phyloP scores from a whole-genome alignment of 1,139 yeast species.

The Yamadazyma spencermartinsiae region DNA sequence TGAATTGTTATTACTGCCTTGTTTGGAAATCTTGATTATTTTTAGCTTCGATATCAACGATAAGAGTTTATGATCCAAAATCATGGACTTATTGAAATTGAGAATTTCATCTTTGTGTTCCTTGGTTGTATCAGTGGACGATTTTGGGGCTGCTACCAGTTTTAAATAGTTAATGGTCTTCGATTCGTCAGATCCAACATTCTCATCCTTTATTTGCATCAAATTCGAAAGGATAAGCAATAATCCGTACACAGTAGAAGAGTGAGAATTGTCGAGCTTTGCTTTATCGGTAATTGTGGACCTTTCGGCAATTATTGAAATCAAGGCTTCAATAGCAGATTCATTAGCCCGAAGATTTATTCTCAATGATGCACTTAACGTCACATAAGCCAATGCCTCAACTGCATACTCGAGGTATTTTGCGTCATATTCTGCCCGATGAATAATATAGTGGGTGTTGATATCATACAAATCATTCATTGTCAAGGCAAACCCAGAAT shows the following conservation, averaged over 20 bases:
- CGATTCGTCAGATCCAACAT: constrained; percentile 14
- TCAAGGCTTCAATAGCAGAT: constrained; percentile 24
- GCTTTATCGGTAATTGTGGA: constrained; percentile 1
- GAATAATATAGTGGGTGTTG: constrained; percentile 19
- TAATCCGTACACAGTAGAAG: constrained; percentile 35
- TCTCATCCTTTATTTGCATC: constrained; percentile 27
- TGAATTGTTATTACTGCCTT: constrained; percentile 8
- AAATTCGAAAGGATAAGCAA: constrained; percentile 38
- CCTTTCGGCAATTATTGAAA: constrained; percentile 14
- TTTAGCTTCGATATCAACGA: constrained; percentile 28
- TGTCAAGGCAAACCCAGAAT: constrained; percentile 21
- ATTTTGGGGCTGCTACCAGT: constrained; percentile 32
- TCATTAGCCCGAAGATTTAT: constrained; percentile 34
- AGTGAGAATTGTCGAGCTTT: constrained; percentile 10
- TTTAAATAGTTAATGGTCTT: constrained; percentile 33
- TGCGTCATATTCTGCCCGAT: constrained; percentile 6
- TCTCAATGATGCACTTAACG: constrained; percentile 36
- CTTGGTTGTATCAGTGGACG: constrained; percentile 18
- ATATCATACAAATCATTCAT: constrained; percentile 22
- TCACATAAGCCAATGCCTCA: constrained; percentile 51
- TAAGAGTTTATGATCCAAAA: constrained; percentile 27
- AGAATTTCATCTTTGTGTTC: constrained; percentile 29
- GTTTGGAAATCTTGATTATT: constrained; percentile 15
- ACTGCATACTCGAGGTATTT: constrained; percentile 23
- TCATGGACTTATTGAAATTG: constrained; percentile 31